Base-by-base conservation (phyloP, 202 grass and related monocot genomes). In the Elaeis oleifera region DNA sequence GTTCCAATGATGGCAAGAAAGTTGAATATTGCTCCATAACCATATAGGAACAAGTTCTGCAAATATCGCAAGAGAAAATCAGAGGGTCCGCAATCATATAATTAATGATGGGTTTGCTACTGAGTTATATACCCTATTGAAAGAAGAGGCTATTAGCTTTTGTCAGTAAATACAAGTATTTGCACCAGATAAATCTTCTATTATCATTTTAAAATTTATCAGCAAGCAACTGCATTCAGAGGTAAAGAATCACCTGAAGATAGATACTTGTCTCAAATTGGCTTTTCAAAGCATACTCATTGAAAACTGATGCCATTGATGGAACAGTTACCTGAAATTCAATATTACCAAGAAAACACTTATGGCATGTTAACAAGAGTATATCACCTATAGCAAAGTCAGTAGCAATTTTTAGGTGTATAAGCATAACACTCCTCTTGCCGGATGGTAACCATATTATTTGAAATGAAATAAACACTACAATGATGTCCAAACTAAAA, bases 191-290 rank as follows among this genome's bases (percentile, higher is more conserved):
- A 44, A 2, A 44, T 44, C 36, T 44, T 13, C 36, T 44, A 44
- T 44, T 14, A 44, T 44, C 36, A 44, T 44, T 44, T 20, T 6
- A 50, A 50, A 50, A 50, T 24, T 13, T 23, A 6, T 25, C 19
- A 50, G n/a, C 61, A 23, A 25, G 23, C 23, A 16, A 16, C 44
- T 50, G 23, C 44, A 64, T 22, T 5, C 50, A n/a, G 23, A 60
- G 9, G 36, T 14, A 44, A 44, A 60, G 11, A 52, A 21, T 71
- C 59, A 96, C 91, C 91, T 96, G 91, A 85, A 96, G 91, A 85
- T 96, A 96, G 79, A 96, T 96, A 73, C 91, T 96, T 17, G 91
- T 91, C 68, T 96, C 91, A 39, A 96, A 91, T 74, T 96, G 91
- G 71, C 84, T 89, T 85, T 96, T 96, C 63, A 96, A 63, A 65